A percentile compares a stretch with the other conserved stretches of the same genome.
Evolutionary conservation across 2,329 filamentous ascomycete genomes (phyloP).

Genomic region (Hypoxylon sp.): DNA sequence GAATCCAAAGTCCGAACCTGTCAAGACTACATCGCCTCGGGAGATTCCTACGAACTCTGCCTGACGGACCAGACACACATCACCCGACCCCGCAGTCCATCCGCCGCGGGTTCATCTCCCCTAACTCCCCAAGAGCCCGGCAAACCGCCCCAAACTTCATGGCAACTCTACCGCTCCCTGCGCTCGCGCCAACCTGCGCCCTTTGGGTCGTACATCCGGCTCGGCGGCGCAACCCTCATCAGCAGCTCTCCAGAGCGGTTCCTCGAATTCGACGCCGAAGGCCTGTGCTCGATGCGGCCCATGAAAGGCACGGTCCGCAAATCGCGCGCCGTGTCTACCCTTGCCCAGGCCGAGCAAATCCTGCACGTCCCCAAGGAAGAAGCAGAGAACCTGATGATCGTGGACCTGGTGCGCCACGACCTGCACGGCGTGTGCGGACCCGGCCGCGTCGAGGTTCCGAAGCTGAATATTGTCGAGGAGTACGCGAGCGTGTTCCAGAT

Average conservation of each 20-base stretch:
- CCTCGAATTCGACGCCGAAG: conserved; percentile 69
- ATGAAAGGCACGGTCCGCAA: conserved; percentile 99
- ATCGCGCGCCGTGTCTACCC: conserved; percentile 72
- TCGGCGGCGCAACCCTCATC: conserved; percentile 79
- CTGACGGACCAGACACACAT: conserved; percentile 83
- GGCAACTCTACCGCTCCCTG: conserved; percentile 80
- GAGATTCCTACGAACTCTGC: conserved; percentile 89
- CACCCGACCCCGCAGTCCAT: conserved; percentile 57
- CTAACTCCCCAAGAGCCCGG: conserved; percentile 56
- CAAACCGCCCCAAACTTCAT: conserved; percentile 61
- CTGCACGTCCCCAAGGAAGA: conserved; percentile 89
- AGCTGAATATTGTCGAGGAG: conserved; percentile 89
- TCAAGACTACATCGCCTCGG: conserved; percentile 79
- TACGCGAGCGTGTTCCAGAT: conserved; percentile 94
- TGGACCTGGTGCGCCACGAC: conserved; percentile 95
- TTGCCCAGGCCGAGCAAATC: conserved; percentile 79
- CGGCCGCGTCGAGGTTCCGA: conserved; percentile 79
- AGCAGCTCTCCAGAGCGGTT: conserved; percentile 93
- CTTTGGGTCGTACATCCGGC: conserved; percentile 85
- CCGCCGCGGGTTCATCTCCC: conserved; percentile 67
- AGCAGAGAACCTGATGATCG: conserved; percentile 98
- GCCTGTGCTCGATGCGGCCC: conserved; percentile 83
- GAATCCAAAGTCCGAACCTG: conserved; percentile 77
- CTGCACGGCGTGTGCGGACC: conserved; percentile 86
- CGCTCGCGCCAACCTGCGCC: conserved; percentile 82